These are phyloP conservation scores for Lactarius akahatsu DNA, from an alignment of 768 basidiomycete species.

Conservation along the genomic window DNA sequence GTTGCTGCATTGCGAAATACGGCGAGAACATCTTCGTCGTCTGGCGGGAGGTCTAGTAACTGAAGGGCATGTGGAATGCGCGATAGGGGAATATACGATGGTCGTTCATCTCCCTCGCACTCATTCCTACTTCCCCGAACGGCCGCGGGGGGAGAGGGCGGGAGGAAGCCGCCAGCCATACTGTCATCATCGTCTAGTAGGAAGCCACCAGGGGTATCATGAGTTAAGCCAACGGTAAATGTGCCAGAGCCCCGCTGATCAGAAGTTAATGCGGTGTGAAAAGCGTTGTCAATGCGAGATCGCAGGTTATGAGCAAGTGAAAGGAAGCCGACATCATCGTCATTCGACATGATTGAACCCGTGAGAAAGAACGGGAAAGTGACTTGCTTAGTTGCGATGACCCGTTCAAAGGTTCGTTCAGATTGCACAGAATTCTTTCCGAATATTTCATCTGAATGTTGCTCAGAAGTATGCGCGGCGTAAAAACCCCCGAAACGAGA, in stretches of 20 bases:
- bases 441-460: neutral
- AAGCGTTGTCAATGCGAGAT: conserved; percentile 23
- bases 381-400: neutral
- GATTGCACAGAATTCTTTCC: neutral
- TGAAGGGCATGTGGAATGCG: conserved; percentile 62
- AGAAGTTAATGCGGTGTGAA: neutral
- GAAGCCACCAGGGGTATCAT: conserved; percentile 38
- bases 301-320: conserved; percentile 1
- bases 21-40: conserved; percentile 65
- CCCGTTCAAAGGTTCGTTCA: conserved; percentile 21
- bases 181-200: conserved; percentile 33
- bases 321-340: conserved; percentile 2
- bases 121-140: neutral
- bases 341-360: conserved; percentile 2
- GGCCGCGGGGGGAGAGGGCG: conserved; percentile 6
- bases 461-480: neutral
- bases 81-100: conserved; percentile 49
- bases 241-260: neutral
- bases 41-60: conserved; percentile 55
- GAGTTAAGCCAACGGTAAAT: neutral
- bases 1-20: conserved; percentile 75
- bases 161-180: conserved; percentile 37
- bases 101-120: conserved; percentile 24
- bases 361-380: conserved; percentile 5
- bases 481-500: neutral